These are phyloP conservation scores for Penicillium silybi DNA, from an alignment of 495 filamentous ascomycete species.

Conservation along the genomic window DNA sequence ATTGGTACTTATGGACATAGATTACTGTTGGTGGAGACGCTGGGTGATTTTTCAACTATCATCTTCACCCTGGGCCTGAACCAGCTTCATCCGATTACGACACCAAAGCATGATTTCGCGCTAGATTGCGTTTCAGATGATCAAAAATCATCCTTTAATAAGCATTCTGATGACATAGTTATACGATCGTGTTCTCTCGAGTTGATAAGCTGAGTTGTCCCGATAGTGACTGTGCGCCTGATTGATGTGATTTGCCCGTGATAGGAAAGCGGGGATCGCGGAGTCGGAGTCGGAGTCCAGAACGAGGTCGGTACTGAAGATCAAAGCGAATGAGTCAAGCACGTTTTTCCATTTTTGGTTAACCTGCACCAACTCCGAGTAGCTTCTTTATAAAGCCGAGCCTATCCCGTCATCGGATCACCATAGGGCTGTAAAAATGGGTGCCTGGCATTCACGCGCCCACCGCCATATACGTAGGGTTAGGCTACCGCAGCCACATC, in stretches of 20 bases:
- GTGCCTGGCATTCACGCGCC: neutral
- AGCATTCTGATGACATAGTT: too few relatives aligned
- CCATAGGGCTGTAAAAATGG: neutral
- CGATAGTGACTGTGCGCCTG: too few relatives aligned
- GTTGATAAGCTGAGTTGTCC: too few relatives aligned
- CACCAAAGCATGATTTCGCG: too few relatives aligned
- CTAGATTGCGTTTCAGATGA: too few relatives aligned
- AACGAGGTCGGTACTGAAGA: slow-evolving; percentile 6
- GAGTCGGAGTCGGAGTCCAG: too few relatives aligned
- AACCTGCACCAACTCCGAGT: neutral
- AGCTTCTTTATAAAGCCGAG: neutral
- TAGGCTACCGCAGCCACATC: neutral
- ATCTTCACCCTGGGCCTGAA: slow-evolving; percentile 22
- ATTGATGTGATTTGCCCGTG: too few relatives aligned
- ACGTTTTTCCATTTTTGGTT: neutral
- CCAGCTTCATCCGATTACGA: neutral
- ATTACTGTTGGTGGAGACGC: slow-evolving; percentile 38
- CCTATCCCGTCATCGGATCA: neutral
- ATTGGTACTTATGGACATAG: neutral
- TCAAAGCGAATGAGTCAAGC: neutral
- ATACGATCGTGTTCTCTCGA: too few relatives aligned
- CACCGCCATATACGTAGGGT: neutral
- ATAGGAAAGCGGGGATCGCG: too few relatives aligned
- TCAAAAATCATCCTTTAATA: too few relatives aligned
- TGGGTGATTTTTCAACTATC: slow-evolving; percentile 33